Percentiles rank a stretch among this genome's conserved stretches.
Conservation (phyloP, 2,329 filamentous ascomycete genomes). For the Verticillium dahliae region DNA sequence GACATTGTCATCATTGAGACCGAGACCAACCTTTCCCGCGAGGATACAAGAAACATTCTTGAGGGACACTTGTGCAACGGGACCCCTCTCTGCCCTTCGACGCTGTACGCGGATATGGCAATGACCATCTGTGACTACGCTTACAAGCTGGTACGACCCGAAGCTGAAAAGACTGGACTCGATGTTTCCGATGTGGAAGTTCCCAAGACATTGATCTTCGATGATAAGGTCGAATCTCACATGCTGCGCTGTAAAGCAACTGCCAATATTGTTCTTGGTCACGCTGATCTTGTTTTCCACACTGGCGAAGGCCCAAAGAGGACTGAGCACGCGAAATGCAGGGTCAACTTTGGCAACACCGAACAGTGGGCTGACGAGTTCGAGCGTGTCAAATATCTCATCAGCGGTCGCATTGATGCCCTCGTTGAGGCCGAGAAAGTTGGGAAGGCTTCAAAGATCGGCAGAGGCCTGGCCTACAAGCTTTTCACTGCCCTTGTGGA, state of each 20-base stretch:
- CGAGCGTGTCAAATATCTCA: conserved; percentile 61
- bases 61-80: conserved; percentile 64
- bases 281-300: conserved; percentile 50
- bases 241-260: conserved; percentile 54
- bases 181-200: conserved; percentile 65
- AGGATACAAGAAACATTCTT: conserved; percentile 53
- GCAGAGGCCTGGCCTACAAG: conserved; percentile 74
- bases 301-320: conserved; percentile 53
- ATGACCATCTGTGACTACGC: conserved; percentile 57
- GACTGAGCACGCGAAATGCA: conserved; percentile 55
- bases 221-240: conserved; percentile 39
- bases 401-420: conserved; percentile 54
- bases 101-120: conserved; percentile 53
- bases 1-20: conserved; percentile 54
- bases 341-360: conserved; percentile 51
- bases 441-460: conserved; percentile 65
- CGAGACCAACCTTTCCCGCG: conserved; percentile 59
- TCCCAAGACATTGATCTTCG: conserved; percentile 60
- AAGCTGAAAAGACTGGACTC: conserved; percentile 47
- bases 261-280: conserved; percentile 48
- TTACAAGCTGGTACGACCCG: conserved; percentile 56
- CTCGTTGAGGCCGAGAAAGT: conserved; percentile 54
- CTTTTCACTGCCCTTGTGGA: conserved; percentile 51
- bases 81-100: conserved; percentile 57
- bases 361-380: conserved; percentile 59